Percentiles rank a stretch among this genome's conserved stretches.
These are phyloP conservation scores for Lepidium aucheri DNA, from an alignment of 345 rosid species.

Conservation along the genomic window DNA sequence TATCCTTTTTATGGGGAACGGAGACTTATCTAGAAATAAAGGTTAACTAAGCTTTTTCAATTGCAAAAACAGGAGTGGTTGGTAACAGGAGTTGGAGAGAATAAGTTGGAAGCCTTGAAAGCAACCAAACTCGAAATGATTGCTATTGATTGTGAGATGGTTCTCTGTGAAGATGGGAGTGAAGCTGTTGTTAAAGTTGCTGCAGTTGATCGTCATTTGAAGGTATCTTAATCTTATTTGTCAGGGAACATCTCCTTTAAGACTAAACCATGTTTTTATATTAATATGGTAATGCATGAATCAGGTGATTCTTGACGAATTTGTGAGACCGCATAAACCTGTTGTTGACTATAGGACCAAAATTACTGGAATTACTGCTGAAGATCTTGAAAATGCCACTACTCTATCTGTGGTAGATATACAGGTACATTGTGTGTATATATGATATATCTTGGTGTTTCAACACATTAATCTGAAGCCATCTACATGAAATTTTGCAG, in stretches of 20 bases:
- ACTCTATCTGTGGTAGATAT: conserved; percentile 44
- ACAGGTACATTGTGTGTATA: conserved; percentile 18
- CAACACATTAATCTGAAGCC: background rate
- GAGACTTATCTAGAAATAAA: background rate
- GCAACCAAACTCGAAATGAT: conserved; percentile 16
- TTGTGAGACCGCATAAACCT: conserved; percentile 56
- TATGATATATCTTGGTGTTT: background rate
- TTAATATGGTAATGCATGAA: background rate
- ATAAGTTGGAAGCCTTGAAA: conserved; percentile 24
- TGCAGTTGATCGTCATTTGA: conserved; percentile 55
- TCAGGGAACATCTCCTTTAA: background rate
- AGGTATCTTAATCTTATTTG: conserved; percentile 29
- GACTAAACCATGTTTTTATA: background rate
- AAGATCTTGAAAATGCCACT: conserved; percentile 40
- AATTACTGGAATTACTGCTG: conserved; percentile 62
- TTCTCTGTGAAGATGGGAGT: conserved; percentile 82
- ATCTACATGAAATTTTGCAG: conserved; percentile 20
- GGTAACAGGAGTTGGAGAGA: conserved; percentile 33
- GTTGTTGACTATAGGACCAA: conserved; percentile 59
- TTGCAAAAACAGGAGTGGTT: conserved; percentile 52
- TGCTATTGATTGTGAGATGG: conserved; percentile 96
- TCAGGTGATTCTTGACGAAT: conserved; percentile 63
- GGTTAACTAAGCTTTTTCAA: background rate
- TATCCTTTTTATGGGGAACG: background rate
- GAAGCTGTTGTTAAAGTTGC: conserved; percentile 74